Conservation (phyloP, 768 basidiomycete species). For the Pulveroboletus sp. region DNA sequence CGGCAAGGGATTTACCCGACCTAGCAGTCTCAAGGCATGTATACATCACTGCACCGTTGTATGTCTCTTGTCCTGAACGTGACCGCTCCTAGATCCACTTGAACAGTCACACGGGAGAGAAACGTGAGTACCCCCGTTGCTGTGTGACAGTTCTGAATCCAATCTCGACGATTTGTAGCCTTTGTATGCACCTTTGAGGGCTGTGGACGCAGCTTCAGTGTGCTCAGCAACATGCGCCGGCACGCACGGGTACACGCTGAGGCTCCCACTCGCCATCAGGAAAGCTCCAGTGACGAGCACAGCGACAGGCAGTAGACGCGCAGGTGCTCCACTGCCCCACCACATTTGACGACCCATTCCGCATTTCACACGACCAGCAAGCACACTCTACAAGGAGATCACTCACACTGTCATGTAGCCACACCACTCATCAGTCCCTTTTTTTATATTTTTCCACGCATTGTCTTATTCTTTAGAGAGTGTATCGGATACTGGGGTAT, state of each 20-base stretch:
- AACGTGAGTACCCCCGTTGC: conserved; percentile 50
- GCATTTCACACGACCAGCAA: conserved; percentile 1
- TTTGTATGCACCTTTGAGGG: conserved; percentile 70
- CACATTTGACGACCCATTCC: conserved; percentile 9
- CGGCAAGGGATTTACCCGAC: conserved; percentile 77
- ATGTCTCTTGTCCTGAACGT: conserved; percentile 6
- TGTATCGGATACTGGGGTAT: conserved; percentile 19
- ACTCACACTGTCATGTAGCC: conserved; percentile 10
- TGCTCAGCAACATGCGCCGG: conserved; percentile 85
- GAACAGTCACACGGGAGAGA: conserved; percentile 82
- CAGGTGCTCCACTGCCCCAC: conserved; percentile 12
- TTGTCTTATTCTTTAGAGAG: not conserved
- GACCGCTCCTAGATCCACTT: conserved; percentile 64
- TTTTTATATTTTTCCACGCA: conserved; percentile 1
- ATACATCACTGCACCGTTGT: conserved; percentile 1
- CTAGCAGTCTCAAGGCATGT: conserved; percentile 74
- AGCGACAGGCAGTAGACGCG: conserved; percentile 34
- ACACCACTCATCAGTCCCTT: not conserved
- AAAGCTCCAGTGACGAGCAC: conserved; percentile 44
- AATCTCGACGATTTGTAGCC: conserved; percentile 39
- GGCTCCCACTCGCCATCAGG: conserved; percentile 31
- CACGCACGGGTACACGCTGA: conserved; percentile 71
- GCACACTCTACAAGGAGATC: not conserved
- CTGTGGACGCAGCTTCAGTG: conserved; percentile 80
- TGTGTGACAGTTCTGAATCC: conserved; percentile 9